Evolutionary conservation across 2,329 filamentous ascomycete species (phyloP).

Genomic region (Neodidymelliopsis sp.): DNA sequence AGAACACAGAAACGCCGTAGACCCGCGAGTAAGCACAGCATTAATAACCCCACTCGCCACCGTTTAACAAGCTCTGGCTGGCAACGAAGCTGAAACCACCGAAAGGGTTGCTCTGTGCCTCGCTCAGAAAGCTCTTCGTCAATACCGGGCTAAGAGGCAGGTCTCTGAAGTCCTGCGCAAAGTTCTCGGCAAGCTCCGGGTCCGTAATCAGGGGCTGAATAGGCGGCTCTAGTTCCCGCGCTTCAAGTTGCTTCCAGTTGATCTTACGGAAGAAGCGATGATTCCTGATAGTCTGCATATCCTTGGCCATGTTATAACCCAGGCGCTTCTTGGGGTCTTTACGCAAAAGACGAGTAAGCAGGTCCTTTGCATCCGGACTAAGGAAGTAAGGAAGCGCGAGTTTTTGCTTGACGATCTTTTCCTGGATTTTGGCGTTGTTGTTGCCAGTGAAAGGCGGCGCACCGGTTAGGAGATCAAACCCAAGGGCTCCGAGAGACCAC

Average conservation of each 20-base stretch:
- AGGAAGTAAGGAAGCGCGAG: conserved; percentile 88
- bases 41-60: conserved; percentile 43
- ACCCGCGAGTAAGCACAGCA: background rate
- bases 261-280: conserved; percentile 98
- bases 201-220: conserved; percentile 95
- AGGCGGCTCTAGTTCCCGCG: conserved; percentile 82
- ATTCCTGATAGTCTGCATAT: conserved; percentile 83
- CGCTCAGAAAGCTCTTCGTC: conserved; percentile 36
- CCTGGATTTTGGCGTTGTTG: conserved; percentile 93
- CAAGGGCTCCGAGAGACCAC: conserved; percentile 96
- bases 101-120: conserved; percentile 56
- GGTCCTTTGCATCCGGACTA: conserved; percentile 88
- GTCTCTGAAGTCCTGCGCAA: conserved; percentile 89
- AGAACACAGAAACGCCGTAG: background rate
- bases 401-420: conserved; percentile 95
- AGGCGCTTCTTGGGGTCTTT: conserved; percentile 93
- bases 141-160: conserved; percentile 78
- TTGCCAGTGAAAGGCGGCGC: conserved; percentile 88
- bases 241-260: conserved; percentile 87
- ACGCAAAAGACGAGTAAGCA: conserved; percentile 85
- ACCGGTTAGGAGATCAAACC: conserved; percentile 91
- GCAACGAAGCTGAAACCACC: conserved; percentile 63
- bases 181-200: conserved; percentile 95
- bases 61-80: conserved; percentile 58
- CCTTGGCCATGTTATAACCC: conserved; percentile 86